Evolutionary conservation across 2,329 filamentous ascomycete species (phyloP).

Genomic region (Aspergillus pseudoviridinutans): DNA sequence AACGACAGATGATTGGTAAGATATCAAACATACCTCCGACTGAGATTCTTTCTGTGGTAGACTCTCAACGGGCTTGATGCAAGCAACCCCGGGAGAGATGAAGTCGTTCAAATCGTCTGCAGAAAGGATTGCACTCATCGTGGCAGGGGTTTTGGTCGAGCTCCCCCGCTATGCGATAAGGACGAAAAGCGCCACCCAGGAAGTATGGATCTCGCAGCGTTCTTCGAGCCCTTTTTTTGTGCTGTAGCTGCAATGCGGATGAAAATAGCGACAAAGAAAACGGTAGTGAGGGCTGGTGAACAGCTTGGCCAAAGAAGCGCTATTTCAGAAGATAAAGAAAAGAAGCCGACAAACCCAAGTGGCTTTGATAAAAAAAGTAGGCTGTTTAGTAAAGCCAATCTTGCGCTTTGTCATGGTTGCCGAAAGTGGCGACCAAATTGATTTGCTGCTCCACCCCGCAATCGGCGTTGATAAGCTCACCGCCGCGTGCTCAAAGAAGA

Average conservation of each 20-base stretch:
- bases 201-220: not conserved
- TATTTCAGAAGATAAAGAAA: not conserved
- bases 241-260: not conserved
- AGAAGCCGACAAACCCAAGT: not conserved
- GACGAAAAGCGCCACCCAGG: slow-evolving; percentile 1
- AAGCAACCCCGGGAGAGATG: slow-evolving; percentile 94
- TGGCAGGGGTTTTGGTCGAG: slow-evolving; percentile 22
- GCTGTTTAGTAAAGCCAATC: not conserved
- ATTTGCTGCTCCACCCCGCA: slow-evolving; percentile 6
- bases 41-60: slow-evolving; percentile 62
- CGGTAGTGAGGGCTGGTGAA: not conserved
- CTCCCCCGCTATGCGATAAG: slow-evolving; percentile 9
- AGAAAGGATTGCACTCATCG: slow-evolving; percentile 96
- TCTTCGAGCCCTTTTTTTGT: not conserved
- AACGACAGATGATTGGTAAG: slow-evolving; percentile 1
- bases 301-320: not conserved
- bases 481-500: slow-evolving; percentile 11
- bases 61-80: slow-evolving; percentile 95
- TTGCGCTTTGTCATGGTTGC: not conserved
- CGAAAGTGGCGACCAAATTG: not conserved
- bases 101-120: slow-evolving; percentile 98
- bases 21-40: slow-evolving; percentile 36
- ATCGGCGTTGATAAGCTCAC: slow-evolving; percentile 29
- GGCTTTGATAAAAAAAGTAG: not conserved
- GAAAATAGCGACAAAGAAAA: not conserved